phyloP scores from a whole-genome alignment of 139 green algal species.

The Desmodesmus armatus region DNA sequence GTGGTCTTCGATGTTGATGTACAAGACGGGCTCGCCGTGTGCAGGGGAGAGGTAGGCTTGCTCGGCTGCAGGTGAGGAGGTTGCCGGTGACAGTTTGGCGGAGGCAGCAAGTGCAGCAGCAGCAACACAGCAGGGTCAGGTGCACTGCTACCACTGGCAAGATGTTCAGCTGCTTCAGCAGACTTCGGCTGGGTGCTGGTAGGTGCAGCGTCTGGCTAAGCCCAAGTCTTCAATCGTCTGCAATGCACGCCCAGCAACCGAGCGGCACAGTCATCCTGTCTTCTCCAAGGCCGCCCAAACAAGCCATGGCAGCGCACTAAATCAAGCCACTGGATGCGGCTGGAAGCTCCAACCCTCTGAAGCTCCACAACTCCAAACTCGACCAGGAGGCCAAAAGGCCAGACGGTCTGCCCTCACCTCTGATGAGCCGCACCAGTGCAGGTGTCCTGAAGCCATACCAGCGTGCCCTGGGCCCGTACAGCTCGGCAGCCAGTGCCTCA shows the following conservation, averaged over 20 bases:
- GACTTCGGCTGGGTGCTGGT: too few species aligned
- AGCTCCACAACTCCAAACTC: conserved; percentile 48
- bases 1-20: conserved; percentile 86
- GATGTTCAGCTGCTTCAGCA: too few species aligned
- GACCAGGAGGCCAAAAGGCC: neutral
- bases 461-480: conserved; percentile 59
- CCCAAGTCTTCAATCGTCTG: too few species aligned
- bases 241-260: too few species aligned
- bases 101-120: neutral
- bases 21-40: conserved; percentile 71
- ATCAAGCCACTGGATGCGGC: too few species aligned
- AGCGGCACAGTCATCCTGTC: too few species aligned
- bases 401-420: neutral
- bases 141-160: neutral
- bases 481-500: conserved; percentile 40
- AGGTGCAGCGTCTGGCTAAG: too few species aligned
- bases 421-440: conserved; percentile 70
- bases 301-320: too few species aligned
- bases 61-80: conserved; percentile 30
- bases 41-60: conserved; percentile 70
- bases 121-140: neutral
- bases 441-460: conserved; percentile 65
- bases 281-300: too few species aligned
- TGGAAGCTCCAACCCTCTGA: too few species aligned
- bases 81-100: neutral